A percentile compares a stretch with the other conserved stretches of the same genome.
These are phyloP conservation scores for Juncus inflexus DNA, from an alignment of 176 grass and related monocot genomes.

Conservation along the genomic window DNA sequence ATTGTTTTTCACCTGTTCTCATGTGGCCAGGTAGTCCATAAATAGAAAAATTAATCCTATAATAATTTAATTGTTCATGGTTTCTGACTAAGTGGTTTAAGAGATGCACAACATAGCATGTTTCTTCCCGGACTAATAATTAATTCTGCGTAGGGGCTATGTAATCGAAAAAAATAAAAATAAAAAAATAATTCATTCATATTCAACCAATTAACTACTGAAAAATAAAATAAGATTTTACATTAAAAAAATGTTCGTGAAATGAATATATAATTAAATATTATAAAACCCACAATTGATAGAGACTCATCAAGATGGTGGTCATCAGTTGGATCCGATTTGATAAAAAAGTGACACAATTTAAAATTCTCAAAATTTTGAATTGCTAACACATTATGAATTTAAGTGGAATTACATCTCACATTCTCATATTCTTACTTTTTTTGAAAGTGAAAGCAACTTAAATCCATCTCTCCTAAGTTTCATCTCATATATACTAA, in stretches of 20 bases:
- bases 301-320: constrained; percentile 2
- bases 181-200: not conserved
- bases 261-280: no score
- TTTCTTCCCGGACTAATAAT: not conserved
- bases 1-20: not conserved
- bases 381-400: no score
- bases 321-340: constrained; percentile 19
- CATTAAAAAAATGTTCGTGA: no score
- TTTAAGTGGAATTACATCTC: constrained; percentile 16
- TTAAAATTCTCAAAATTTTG: no score
- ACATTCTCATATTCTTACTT: constrained; percentile 15
- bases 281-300: constrained; percentile 2
- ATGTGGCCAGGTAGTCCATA: constrained; percentile 20
- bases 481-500: no score
- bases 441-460: constrained; percentile 26
- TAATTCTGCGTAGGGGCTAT: not conserved
- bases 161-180: not conserved
- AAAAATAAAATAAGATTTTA: no score
- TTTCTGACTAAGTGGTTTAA: not conserved
- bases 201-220: no score
- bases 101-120: constrained; percentile 6
- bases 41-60: not conserved
- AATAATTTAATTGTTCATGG: not conserved
- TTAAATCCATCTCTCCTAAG: not conserved
- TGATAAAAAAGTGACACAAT: constrained; percentile 1